Conservation (phyloP, 768 basidiomycete genomes). For the Auricularia auricula-judae region DNA sequence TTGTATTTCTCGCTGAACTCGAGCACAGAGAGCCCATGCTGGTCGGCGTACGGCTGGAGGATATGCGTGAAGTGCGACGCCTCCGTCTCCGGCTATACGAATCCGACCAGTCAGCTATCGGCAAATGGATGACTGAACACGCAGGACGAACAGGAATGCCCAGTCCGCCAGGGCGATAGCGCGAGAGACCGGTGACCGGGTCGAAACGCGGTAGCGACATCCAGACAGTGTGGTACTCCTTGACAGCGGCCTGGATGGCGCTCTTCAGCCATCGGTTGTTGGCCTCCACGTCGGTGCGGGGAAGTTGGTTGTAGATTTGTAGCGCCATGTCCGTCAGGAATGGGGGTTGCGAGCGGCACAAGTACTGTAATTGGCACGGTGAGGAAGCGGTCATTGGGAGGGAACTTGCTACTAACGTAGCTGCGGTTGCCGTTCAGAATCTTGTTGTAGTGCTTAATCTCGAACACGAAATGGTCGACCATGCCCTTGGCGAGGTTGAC, state of each 20-base stretch:
- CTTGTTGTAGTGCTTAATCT: conserved; percentile 96
- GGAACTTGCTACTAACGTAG: conserved; percentile 18
- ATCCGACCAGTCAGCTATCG: not conserved
- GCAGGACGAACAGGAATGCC: conserved; percentile 55
- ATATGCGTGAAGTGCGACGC: conserved; percentile 97
- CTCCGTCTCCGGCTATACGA: conserved; percentile 73
- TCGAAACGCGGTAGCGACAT: conserved; percentile 90
- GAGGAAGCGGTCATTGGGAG: not conserved
- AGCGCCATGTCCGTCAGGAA: conserved; percentile 98
- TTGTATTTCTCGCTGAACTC: conserved; percentile 98
- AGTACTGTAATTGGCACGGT: conserved; percentile 46
- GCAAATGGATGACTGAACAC: not conserved
- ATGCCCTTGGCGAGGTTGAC: conserved; percentile 93
- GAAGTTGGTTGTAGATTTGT: conserved; percentile 94
- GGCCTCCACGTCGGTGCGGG: conserved; percentile 64
- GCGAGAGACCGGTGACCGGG: conserved; percentile 85
- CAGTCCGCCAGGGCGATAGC: conserved; percentile 85
- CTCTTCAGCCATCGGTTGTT: conserved; percentile 90
- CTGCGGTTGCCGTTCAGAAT: conserved; percentile 86
- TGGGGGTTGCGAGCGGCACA: conserved; percentile 92
- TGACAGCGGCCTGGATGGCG: conserved; percentile 94
- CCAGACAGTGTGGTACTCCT: conserved; percentile 98
- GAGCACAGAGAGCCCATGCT: conserved; percentile 84
- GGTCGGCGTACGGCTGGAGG: conserved; percentile 86
- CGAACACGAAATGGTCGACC: conserved; percentile 98